Evolutionary conservation across 495 filamentous ascomycete species (phyloP), one percentile per base, ranked within the genome.

Genomic region (Talaromyces liani): DNA sequence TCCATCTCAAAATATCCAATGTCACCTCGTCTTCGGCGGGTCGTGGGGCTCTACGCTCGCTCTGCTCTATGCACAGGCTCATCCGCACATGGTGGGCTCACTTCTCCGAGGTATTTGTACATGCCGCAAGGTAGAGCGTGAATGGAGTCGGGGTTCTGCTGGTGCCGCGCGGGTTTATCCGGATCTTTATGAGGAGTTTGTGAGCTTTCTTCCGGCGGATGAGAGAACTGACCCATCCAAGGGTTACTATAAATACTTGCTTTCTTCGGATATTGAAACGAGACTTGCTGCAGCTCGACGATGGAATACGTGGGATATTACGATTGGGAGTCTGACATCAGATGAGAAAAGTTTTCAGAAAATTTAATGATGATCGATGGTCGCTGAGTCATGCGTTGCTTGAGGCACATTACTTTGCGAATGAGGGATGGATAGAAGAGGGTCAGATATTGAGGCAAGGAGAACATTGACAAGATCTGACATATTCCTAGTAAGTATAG

Each of bases 1-100:
- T 65, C 27, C 77, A 80, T 59, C 65, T 80, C n/a, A 63, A 66
- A 1, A 74, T 80, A 57, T 31, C 63, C 10, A 79, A 66, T 82
- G 78, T 76, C 62, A 68, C 41, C 68, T 80, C 16, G 73, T 82
- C n/a, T 82, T 79, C 66, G 79, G 79, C 54, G 79, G 78, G 2
- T 79, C 76, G 5, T 80, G 79, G 79, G 79, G 78, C 54, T 74
- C 73, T 1, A 75, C 76, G 1, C 72, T 82, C 12, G 66, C 75
- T 0, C 67, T 82, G 8, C 68, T 74, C 31, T 80, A 82, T 65
- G 66, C 79, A 4, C 67, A 80, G 64, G 69, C 75, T 12, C 68
- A 78, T 51, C 76, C 79, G 2, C 71, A 76, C 2, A 64, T 61
- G 10, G 72, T 77, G 1, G 59, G 72, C 2, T 70, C 73, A 8